A percentile compares a stretch with the other conserved stretches of the same genome.
phyloP scores from a whole-genome alignment of 495 filamentous ascomycete species.

The Bombardia bombarda region DNA sequence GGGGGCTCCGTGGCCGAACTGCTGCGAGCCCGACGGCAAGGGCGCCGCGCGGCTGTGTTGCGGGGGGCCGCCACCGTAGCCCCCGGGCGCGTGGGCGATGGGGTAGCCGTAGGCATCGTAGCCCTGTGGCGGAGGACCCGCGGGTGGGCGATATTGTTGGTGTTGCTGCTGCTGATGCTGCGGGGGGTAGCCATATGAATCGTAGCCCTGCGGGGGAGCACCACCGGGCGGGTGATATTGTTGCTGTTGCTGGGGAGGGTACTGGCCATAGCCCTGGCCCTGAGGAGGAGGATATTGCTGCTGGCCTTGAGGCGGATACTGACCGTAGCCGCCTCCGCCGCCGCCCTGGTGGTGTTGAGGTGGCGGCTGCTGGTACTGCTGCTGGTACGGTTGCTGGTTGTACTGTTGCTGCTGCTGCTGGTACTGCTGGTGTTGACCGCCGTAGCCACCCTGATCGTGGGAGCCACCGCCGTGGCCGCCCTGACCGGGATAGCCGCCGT shows the following conservation, averaged over 20 bases:
- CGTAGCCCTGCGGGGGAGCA: constrained; percentile 29
- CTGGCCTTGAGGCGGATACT: constrained; percentile 15
- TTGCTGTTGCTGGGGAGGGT: constrained; percentile 15
- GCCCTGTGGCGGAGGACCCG: constrained; percentile 28
- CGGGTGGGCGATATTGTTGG: constrained; percentile 18
- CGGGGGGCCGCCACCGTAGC: constrained; percentile 15
- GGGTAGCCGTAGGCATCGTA: constrained; percentile 33
- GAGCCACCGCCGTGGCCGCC: constrained; percentile 16
- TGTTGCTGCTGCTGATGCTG: constrained; percentile 12
- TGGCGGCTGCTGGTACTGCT: constrained; percentile 2
- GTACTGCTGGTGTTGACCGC: not conserved
- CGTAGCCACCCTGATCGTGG: constrained; percentile 1
- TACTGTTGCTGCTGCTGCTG: constrained; percentile 7
- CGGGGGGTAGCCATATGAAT: constrained; percentile 3
- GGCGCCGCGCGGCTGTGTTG: constrained; percentile 23
- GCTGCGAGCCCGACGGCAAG: constrained; percentile 45
- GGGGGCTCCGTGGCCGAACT: constrained; percentile 74
- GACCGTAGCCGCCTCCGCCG: constrained; percentile 5
- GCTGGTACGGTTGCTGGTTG: not conserved
- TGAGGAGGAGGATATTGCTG: constrained; percentile 12
- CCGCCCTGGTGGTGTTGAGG: no score
- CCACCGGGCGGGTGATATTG: constrained; percentile 27
- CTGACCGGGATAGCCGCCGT: constrained; percentile 28
- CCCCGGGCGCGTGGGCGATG: constrained; percentile 6
- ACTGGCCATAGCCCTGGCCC: constrained; percentile 12